Evolutionary conservation across 345 rosid genomes (phyloP).

Genomic region (Populus nigra): DNA sequence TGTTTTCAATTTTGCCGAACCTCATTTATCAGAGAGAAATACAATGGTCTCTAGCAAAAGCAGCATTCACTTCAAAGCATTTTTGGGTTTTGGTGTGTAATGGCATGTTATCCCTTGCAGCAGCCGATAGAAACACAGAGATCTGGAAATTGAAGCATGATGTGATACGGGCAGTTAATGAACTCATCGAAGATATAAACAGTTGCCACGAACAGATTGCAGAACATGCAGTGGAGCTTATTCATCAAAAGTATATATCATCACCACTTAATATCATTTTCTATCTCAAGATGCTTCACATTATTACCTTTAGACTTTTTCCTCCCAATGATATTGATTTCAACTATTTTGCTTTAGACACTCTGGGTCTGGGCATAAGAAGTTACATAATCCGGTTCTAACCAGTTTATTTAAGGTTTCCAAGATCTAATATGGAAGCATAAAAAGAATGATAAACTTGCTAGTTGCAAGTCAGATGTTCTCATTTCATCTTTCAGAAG

Average conservation of each 20-base stretch:
- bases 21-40: too few species aligned
- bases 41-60: not conserved
- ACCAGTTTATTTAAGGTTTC: too few species aligned
- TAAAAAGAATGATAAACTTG: too few species aligned
- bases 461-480: too few species aligned
- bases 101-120: conserved; percentile 34
- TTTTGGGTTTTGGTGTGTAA: conserved; percentile 5
- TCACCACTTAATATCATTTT: not conserved
- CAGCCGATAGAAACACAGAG: conserved; percentile 76
- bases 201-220: conserved; percentile 94
- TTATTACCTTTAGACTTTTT: not conserved
- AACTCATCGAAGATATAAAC: conserved; percentile 72
- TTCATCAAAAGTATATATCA: conserved; percentile 73
- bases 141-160: conserved; percentile 87
- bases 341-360: not conserved
- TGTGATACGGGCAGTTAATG: conserved; percentile 83
- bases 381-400: too few species aligned
- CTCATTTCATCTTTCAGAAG: too few species aligned
- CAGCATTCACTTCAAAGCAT: not conserved
- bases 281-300: not conserved
- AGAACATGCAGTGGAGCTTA: conserved; percentile 94
- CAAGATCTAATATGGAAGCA: too few species aligned
- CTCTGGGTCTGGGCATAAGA: too few species aligned
- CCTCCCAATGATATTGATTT: not conserved
- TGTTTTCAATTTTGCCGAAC: too few species aligned